These are phyloP conservation scores for Pichia eremophila DNA, from an alignment of 805 yeast species.

Conservation along the genomic window DNA sequence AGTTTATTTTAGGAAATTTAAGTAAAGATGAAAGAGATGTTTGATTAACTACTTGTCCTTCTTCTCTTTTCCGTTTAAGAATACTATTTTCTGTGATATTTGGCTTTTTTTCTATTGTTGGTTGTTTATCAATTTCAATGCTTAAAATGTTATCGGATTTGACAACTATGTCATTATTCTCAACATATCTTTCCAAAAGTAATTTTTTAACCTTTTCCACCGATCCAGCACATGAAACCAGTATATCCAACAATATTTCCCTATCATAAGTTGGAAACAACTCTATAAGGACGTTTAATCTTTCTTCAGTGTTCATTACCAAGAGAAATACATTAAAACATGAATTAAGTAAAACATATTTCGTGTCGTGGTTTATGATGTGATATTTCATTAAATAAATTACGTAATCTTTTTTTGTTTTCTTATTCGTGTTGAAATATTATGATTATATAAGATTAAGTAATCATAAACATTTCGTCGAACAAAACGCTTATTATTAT, in stretches of 20 bases:
- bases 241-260: conserved; percentile 38
- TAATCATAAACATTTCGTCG: too few species aligned
- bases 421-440: too few species aligned
- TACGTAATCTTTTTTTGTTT: not conserved
- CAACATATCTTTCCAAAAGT: not conserved
- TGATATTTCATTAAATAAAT: too few species aligned
- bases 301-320: conserved; percentile 28
- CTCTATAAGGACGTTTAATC: conserved; percentile 28
- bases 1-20: not conserved
- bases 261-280: conserved; percentile 36
- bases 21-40: not conserved
- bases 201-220: not conserved
- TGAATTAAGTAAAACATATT: not conserved
- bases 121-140: too few species aligned
- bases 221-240: conserved; percentile 47
- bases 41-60: not conserved
- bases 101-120: not conserved
- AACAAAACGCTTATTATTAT: too few species aligned
- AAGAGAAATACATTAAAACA: too few species aligned
- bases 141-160: too few species aligned
- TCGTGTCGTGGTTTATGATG: not conserved
- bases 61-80: not conserved
- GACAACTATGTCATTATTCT: too few species aligned
- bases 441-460: too few species aligned
- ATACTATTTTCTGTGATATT: not conserved